A percentile compares a stretch with the other conserved stretches of the same genome.
These are phyloP conservation scores for Globisporangium camurandrum DNA, from an alignment of 352 stramenopile genomes.

Conservation along the genomic window DNA sequence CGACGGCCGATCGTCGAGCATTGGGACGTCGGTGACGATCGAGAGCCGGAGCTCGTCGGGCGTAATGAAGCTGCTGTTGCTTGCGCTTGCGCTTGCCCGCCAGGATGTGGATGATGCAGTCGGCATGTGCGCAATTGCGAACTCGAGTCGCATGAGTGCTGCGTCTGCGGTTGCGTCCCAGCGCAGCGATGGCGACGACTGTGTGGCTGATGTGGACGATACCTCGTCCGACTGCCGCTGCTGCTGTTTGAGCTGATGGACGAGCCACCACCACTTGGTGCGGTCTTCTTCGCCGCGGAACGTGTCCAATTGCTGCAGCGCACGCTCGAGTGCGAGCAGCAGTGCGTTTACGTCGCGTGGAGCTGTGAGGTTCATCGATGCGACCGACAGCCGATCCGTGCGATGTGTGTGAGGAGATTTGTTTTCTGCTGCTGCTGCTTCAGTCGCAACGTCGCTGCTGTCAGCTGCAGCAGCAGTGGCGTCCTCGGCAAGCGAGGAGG, in stretches of 20 bases:
- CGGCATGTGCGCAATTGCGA: conserved; percentile 22
- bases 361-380: conserved; percentile 5
- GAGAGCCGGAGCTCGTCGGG: conserved; percentile 9
- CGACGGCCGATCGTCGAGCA: conserved; percentile 14
- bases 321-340: conserved; percentile 17
- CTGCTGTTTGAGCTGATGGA: conserved; percentile 28
- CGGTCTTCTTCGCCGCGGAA: conserved; percentile 29
- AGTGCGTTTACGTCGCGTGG: conserved; percentile 14
- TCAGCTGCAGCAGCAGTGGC: not conserved
- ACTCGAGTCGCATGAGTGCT: conserved; percentile 22
- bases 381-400: conserved; percentile 3
- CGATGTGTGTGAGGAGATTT: not conserved
- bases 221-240: no score
- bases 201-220: no score
- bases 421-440: not conserved
- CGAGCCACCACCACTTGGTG: conserved; percentile 26
- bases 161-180: conserved; percentile 18
- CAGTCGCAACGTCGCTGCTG: not conserved
- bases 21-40: conserved; percentile 8
- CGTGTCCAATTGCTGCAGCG: conserved; percentile 11
- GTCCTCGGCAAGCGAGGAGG: conserved; percentile 1
- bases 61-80: not conserved
- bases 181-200: conserved; percentile 10
- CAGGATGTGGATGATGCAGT: not conserved
- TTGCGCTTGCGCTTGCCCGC: not conserved